Base-by-base conservation (phyloP, 495 filamentous ascomycete species). In the Neurospora sp. region DNA sequence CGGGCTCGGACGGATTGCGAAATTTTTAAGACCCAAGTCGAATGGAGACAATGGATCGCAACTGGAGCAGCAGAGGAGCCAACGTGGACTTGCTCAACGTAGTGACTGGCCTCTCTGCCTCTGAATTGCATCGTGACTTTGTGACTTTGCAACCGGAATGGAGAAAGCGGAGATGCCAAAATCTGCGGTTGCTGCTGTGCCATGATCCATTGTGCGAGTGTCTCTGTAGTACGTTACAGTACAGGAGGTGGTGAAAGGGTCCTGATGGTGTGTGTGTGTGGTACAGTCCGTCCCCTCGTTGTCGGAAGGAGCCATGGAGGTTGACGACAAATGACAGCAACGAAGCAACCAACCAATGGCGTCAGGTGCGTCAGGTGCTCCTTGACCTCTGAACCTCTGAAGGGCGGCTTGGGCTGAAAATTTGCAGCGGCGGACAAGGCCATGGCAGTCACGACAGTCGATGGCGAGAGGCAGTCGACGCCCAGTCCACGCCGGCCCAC, bases 141-240 rank as follows among this genome's bases (percentile, higher is more conserved):
- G 10, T 13, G 21, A 45, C 48, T 59, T 59, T 24, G 21, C 24
- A 24, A 59, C 48, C 48, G 48, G 21, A 24, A 59, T 66, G 54
- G 54, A 66, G 54, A 66, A 66, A 66, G 54, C 54, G 54, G 54
- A 66, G 54, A 66, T 66, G 54, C 54, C 54, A 66, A 66, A 66
- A 66, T 34, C 54, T 66, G 54, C 28, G 54, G 54, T 66, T 66
- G 54, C 54, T 34, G 54, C 54, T 66, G 54, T 66, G 54, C 54
- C 54, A 66, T 66, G 28, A 66, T 66, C 28, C 54, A 66, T 66
- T 66, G 54, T 66, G 54, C 54, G 24, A 66, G 15, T 66, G 54
- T 66, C 54, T 66, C 54, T 31, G 54, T 2, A 66, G 54, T 19
- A 66, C 54, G 54, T 66, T 66, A 66, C 54, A 66, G 54, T 34